Percentiles rank a stretch among this genome's conserved stretches.
Conservation (phyloP, 768 basidiomycete species). For the Lactifluus rugatus region DNA sequence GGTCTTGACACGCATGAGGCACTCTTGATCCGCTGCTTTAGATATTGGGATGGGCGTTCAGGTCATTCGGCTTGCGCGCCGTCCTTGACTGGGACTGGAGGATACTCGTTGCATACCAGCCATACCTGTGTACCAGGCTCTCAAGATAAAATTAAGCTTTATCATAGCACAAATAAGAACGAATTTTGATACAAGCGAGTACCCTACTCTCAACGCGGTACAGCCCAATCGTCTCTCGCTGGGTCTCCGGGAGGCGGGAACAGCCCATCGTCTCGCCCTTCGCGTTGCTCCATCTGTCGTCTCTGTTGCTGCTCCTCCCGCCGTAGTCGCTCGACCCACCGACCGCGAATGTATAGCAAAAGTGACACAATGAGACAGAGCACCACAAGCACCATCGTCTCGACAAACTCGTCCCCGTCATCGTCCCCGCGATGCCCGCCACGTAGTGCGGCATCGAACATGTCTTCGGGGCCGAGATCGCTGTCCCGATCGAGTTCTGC, state of each 20-base stretch:
- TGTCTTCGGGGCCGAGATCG: slow-evolving; percentile 76
- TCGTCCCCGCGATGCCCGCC: slow-evolving; percentile 52
- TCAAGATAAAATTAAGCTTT: background rate
- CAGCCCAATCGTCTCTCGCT: slow-evolving; percentile 23
- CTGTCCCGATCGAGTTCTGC: slow-evolving; percentile 63
- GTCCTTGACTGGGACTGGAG: too few species aligned
- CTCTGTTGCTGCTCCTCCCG: slow-evolving; percentile 44
- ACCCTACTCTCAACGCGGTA: slow-evolving; percentile 17
- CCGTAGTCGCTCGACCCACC: slow-evolving; percentile 64
- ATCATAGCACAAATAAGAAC: background rate
- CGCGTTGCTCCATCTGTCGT: slow-evolving; percentile 32
- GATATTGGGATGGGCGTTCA: too few species aligned
- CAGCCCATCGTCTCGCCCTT: slow-evolving; percentile 19
- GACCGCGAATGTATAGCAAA: slow-evolving; percentile 69
- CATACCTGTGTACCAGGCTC: too few species aligned
- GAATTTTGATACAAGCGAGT: background rate
- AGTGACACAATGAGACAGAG: slow-evolving; percentile 66
- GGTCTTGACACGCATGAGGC: too few species aligned
- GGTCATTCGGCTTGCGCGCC: too few species aligned
- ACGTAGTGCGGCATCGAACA: slow-evolving; percentile 59
- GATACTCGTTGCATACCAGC: too few species aligned
- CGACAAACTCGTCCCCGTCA: slow-evolving; percentile 61
- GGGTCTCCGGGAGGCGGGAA: slow-evolving; percentile 25
- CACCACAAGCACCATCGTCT: slow-evolving; percentile 69
- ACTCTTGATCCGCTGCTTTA: too few species aligned